Evolutionary conservation across 805 yeast genomes (phyloP).

Genomic region (Starmerella davenportii): DNA sequence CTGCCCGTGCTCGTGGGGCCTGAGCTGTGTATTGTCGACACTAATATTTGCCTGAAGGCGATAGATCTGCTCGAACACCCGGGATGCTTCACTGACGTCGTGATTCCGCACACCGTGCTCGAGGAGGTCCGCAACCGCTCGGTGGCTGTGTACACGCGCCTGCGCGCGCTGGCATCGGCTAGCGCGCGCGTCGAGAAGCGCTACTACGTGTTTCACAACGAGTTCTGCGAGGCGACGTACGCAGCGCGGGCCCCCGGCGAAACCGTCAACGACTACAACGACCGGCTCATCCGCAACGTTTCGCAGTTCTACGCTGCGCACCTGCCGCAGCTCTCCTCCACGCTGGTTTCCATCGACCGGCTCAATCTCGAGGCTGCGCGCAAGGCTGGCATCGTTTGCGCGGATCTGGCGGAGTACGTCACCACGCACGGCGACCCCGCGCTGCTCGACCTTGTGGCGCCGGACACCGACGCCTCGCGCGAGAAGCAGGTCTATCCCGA

Average conservation of each 20-base stretch:
- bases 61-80: conserved; percentile 74
- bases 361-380: conserved; percentile 43
- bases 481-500: conserved; percentile 50
- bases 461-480: conserved; percentile 32
- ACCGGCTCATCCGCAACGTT: conserved; percentile 66
- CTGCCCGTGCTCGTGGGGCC: conserved; percentile 43
- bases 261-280: conserved; percentile 74
- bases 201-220: conserved; percentile 83
- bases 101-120: conserved; percentile 84
- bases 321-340: conserved; percentile 25
- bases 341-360: conserved; percentile 54
- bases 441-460: conserved; percentile 41
- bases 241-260: conserved; percentile 47
- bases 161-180: conserved; percentile 51
- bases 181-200: conserved; percentile 42
- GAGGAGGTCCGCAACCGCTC: conserved; percentile 84
- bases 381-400: conserved; percentile 28
- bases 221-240: conserved; percentile 58
- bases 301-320: conserved; percentile 59
- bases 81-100: conserved; percentile 67
- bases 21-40: conserved; percentile 59
- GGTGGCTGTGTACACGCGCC: conserved; percentile 69
- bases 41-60: conserved; percentile 72
- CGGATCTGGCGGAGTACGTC: conserved; percentile 37
- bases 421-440: conserved; percentile 44